phyloP scores from a whole-genome alignment of 176 grass and related monocot genomes.

The Avena sativa region DNA sequence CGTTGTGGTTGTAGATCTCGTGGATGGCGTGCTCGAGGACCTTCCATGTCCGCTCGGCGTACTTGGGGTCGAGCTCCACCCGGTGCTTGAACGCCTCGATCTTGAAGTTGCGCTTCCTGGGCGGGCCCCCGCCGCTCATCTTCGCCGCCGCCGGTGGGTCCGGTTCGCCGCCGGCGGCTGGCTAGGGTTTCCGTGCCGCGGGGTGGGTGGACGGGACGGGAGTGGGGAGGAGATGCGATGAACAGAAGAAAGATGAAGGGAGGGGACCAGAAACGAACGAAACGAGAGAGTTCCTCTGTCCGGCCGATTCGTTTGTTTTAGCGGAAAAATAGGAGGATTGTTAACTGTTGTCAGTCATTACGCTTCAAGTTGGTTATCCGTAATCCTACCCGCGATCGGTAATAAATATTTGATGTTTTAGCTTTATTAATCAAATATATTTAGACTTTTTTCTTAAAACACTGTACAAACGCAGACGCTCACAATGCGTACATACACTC shows the following conservation, averaged over 20 bases:
- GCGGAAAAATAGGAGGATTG: neutral
- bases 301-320: neutral
- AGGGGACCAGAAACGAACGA: neutral
- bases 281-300: neutral
- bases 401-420: too few species aligned
- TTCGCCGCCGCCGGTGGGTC: conserved; percentile 16
- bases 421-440: too few species aligned
- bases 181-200: conserved; percentile 36
- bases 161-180: conserved; percentile 20
- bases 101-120: conserved; percentile 86
- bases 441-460: too few species aligned
- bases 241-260: neutral
- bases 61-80: conserved; percentile 96
- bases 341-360: neutral
- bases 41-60: conserved; percentile 95
- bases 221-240: neutral
- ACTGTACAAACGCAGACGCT: too few species aligned
- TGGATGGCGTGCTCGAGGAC: conserved; percentile 87
- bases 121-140: conserved; percentile 64
- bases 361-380: neutral
- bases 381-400: neutral
- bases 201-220: conserved; percentile 33
- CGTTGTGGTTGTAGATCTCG: conserved; percentile 99
- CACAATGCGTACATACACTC: too few species aligned
- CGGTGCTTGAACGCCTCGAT: conserved; percentile 94